A percentile compares a stretch with the other conserved stretches of the same genome.
These are phyloP conservation scores for Aristolochia fimbriata DNA, from an alignment of 164 flowering plant genomes.

Conservation along the genomic window DNA sequence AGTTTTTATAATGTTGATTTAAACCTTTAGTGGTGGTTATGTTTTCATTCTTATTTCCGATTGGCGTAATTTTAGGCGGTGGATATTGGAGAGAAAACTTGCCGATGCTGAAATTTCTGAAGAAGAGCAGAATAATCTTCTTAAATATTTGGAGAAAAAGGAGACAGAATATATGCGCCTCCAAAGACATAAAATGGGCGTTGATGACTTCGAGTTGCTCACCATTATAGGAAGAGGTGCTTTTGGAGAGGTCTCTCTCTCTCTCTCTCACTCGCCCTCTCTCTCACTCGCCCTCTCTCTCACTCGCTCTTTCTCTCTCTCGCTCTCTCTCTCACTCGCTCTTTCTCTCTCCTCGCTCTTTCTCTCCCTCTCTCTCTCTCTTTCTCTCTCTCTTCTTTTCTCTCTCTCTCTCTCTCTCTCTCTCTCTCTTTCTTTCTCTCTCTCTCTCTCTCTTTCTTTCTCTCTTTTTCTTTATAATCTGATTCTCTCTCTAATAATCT, in stretches of 20 bases:
- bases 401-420: no score
- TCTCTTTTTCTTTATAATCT: no score
- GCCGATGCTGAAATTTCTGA: slow-evolving; percentile 32
- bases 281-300: background rate
- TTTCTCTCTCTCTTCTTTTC: no score
- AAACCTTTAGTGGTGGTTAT: background rate
- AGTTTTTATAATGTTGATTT: background rate
- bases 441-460: no score
- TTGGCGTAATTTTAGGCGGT: slow-evolving; percentile 16
- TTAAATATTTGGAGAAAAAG: slow-evolving; percentile 33
- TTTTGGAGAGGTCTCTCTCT: slow-evolving; percentile 34
- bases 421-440: no score
- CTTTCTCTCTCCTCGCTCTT: no score
- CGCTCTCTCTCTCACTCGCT: no score
- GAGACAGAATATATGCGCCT: slow-evolving; percentile 49
- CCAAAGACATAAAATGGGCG: slow-evolving; percentile 43
- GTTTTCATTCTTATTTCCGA: background rate
- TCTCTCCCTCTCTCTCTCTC: no score
- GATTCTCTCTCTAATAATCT: no score
- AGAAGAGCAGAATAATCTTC: slow-evolving; percentile 28
- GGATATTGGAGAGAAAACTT: slow-evolving; percentile 30
- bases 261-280: background rate
- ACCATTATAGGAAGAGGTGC: slow-evolving; percentile 48
- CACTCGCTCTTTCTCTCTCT: background rate
- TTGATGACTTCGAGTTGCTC: slow-evolving; percentile 40